phyloP scores from a whole-genome alignment of 2,329 filamentous ascomycete species.

The Venturia effusa region DNA sequence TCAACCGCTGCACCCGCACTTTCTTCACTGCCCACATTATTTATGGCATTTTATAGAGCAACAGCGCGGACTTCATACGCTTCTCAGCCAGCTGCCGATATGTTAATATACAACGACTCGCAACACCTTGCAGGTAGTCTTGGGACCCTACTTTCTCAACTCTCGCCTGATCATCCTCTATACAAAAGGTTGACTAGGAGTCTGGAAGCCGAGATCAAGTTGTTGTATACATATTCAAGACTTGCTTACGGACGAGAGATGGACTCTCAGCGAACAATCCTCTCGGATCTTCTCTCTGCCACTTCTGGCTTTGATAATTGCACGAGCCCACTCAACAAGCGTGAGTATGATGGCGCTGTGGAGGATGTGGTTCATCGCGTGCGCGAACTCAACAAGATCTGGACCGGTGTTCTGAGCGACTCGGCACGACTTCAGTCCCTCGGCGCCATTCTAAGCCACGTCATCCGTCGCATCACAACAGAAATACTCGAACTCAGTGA shows the following conservation, averaged over 20 bases:
- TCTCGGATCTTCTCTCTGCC: conserved; percentile 51
- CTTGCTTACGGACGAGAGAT: conserved; percentile 53
- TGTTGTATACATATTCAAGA: conserved; percentile 48
- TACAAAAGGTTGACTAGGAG: conserved; percentile 21
- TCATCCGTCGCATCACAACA: conserved; percentile 48
- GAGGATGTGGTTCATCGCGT: conserved; percentile 47
- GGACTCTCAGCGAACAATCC: conserved; percentile 52
- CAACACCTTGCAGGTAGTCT: conserved; percentile 46
- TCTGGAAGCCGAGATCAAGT: conserved; percentile 43
- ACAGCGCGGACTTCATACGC: conserved; percentile 66
- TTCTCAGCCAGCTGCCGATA: conserved; percentile 45
- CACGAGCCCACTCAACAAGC: conserved; percentile 46
- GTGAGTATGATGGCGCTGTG: conserved; percentile 50
- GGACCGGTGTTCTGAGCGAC: conserved; percentile 47
- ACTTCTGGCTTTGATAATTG: conserved; percentile 51
- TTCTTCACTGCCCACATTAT: conserved; percentile 60
- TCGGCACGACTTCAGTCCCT: conserved; percentile 52
- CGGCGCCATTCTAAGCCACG: conserved; percentile 46
- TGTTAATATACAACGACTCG: conserved; percentile 57
- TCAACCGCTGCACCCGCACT: conserved; percentile 57
- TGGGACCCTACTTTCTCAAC: conserved; percentile 35
- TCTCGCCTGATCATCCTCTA: conserved; percentile 25
- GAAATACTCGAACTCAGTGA: conserved; percentile 44
- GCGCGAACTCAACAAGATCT: conserved; percentile 43
- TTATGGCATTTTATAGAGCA: conserved; percentile 69